Evolutionary conservation across 2,329 filamentous ascomycete species (phyloP).

Genomic region (Fusarium domesticum): DNA sequence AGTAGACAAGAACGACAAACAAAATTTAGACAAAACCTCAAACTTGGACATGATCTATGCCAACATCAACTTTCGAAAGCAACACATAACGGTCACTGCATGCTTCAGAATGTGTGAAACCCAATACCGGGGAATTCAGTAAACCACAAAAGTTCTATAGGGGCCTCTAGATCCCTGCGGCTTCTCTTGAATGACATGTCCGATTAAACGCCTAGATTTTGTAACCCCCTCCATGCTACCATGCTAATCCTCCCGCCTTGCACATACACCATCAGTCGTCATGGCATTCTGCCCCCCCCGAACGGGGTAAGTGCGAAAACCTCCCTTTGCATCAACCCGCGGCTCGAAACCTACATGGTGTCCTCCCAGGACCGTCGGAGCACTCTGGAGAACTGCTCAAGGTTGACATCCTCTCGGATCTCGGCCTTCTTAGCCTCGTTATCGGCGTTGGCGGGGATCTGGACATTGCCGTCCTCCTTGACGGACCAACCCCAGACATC

Average conservation of each 20-base stretch:
- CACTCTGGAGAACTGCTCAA: conserved; percentile 79
- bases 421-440: conserved; percentile 96
- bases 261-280: conserved; percentile 29
- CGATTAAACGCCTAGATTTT: conserved; percentile 38
- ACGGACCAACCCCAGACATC: conserved; percentile 87
- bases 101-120: conserved; percentile 6
- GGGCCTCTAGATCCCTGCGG: conserved; percentile 32
- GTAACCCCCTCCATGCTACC: conserved; percentile 31
- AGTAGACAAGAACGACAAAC: conserved; percentile 18
- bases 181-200: conserved; percentile 37
- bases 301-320: conserved; percentile 21
- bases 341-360: conserved; percentile 30
- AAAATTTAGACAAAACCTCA: neutral
- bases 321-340: conserved; percentile 16
- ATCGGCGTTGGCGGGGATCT: conserved; percentile 88
- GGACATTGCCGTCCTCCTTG: conserved; percentile 62
- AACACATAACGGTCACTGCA: conserved; percentile 5
- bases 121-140: conserved; percentile 19
- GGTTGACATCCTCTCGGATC: conserved; percentile 91
- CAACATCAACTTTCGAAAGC: neutral
- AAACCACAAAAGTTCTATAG: conserved; percentile 31
- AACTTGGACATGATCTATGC: neutral
- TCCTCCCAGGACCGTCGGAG: conserved; percentile 86
- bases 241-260: conserved; percentile 28
- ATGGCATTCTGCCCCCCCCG: too few species aligned